Evolutionary conservation across 2,329 filamentous ascomycete genomes (phyloP), one percentile per base, ranked within the genome.

Genomic region (Scleromitrula shiraiana): DNA sequence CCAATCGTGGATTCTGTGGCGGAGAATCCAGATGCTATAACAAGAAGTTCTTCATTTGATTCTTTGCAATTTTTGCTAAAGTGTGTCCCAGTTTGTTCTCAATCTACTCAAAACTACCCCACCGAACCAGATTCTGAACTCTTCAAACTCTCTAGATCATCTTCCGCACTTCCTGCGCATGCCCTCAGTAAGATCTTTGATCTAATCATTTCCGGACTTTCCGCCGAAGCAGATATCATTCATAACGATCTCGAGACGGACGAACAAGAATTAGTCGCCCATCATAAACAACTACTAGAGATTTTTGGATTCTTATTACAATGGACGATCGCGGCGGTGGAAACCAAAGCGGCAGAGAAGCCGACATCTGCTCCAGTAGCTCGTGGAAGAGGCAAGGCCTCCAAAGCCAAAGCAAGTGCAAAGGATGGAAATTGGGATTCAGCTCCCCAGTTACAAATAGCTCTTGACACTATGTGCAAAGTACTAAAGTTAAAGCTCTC

Each of bases 1-100:
- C 84, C 87, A 20, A 95, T 98, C 52, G 82, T 96, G 53, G 93
- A 97, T 66, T 84, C 88, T 24, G 81, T 98, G 23, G 89, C 90
- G 46, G 89, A 94, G 63, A 95, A 84, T 64, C 89, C 93, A 42
- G 91, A 96, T 68, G 85, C 86, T 51, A 83, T 98, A 57, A 82
- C 81, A 53, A 83, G 83, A 68, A 78, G 82, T 61, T 77, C 81
- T 43, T 78, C 83, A 56, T 90, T 97, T 70, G 91, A 98, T 71
- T 95, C 90, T 53, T 68, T 98, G 59, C 91, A 96, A 67, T 95
- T 95, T 64, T 73, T 98, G 51, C 77, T 98, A 71, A 98, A 98
- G 91, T 97, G 80, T 74, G 88, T 79, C 62, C 76, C 78, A 69
- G 74, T 71, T 65, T 75, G 70, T 68, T 61, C 62, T 60, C 50